phyloP scores from a whole-genome alignment of 768 basidiomycete species.

The Naematelia aurantialba region DNA sequence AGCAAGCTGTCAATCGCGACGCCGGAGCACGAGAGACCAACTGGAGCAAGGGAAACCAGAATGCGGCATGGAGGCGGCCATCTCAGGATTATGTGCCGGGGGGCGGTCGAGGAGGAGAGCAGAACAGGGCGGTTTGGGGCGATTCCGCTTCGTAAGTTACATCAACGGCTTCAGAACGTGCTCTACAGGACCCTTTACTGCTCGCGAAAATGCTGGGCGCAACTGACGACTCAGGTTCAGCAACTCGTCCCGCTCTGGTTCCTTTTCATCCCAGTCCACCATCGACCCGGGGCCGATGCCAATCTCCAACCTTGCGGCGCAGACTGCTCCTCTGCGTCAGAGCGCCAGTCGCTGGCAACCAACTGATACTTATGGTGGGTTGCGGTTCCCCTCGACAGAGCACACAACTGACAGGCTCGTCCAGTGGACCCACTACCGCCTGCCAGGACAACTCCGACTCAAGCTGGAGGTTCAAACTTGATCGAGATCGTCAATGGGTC shows the following conservation, averaged over 20 bases:
- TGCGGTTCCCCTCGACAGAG: neutral
- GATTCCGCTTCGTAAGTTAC: conserved; percentile 25
- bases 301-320: conserved; percentile 7
- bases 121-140: conserved; percentile 28
- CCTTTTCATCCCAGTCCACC: conserved; percentile 31
- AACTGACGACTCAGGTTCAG: conserved; percentile 12
- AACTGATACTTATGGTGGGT: conserved; percentile 44
- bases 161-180: no score
- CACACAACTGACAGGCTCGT: conserved; percentile 4
- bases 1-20: conserved; percentile 17
- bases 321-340: conserved; percentile 20
- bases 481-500: conserved; percentile 3
- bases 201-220: neutral
- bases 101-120: conserved; percentile 35
- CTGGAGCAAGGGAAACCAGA: conserved; percentile 5
- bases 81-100: conserved; percentile 15
- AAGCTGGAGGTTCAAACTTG: neutral
- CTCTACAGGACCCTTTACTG: neutral
- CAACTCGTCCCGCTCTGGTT: conserved; percentile 23
- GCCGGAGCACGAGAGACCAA: conserved; percentile 1
- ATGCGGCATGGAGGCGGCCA: conserved; percentile 8
- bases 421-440: conserved; percentile 37
- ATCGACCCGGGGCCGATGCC: conserved; percentile 11
- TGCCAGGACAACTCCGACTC: conserved; percentile 8
- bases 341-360: conserved; percentile 43